Conservation (phyloP, 495 filamentous ascomycete genomes). For the Xylaria bambusicola region DNA sequence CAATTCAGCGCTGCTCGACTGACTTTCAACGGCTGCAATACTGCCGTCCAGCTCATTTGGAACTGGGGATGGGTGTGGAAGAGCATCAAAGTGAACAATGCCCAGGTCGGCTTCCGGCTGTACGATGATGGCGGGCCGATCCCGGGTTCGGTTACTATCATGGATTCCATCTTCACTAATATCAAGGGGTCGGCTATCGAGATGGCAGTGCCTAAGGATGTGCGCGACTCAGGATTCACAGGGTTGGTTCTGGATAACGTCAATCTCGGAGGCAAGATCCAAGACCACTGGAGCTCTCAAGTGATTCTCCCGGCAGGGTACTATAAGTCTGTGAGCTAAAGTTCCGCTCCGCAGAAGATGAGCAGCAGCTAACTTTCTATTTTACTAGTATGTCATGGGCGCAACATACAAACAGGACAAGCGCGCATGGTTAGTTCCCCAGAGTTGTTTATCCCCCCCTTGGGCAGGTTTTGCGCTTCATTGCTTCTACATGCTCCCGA, state of each 20-base stretch:
- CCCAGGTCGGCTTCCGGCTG: conserved; percentile 60
- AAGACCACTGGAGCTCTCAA: conserved; percentile 22
- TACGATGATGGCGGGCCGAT: conserved; percentile 43
- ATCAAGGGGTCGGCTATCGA: conserved; percentile 25
- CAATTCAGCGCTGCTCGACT: conserved; percentile 67
- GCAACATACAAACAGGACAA: not conserved
- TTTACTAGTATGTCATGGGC: conserved; percentile 1
- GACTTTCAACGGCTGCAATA: conserved; percentile 53
- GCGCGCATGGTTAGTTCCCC: too few relatives aligned
- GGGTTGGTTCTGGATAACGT: conserved; percentile 64
- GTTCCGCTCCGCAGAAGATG: not conserved
- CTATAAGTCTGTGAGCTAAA: conserved; percentile 6
- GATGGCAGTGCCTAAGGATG: conserved; percentile 14
- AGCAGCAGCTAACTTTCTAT: not conserved
- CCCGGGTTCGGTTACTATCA: conserved; percentile 66
- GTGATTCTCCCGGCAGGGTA: conserved; percentile 7
- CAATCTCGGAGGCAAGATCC: conserved; percentile 42
- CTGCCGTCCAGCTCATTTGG: conserved; percentile 59
- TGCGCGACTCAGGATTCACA: conserved; percentile 35
- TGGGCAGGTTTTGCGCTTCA: too few relatives aligned
- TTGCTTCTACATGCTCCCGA: too few relatives aligned
- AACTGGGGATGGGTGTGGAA: conserved; percentile 53
- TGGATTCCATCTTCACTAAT: conserved; percentile 57
- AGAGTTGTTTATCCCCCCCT: too few relatives aligned
- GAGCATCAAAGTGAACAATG: conserved; percentile 61